Base-by-base conservation (phyloP, 306 rosid genomes). In the Cucurbita ficifolia region DNA sequence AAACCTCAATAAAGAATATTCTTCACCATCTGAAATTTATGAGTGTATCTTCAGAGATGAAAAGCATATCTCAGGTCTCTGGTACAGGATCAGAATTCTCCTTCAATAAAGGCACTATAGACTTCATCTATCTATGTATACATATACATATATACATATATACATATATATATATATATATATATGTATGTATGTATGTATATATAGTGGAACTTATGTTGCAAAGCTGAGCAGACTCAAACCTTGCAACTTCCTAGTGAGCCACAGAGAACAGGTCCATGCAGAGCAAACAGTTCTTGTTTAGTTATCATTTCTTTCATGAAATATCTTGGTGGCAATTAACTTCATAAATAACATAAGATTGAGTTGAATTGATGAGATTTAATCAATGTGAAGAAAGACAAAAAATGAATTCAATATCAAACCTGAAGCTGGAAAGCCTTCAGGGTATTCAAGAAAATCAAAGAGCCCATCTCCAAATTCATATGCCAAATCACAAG, bases 401-500 rank as follows among this genome's bases (percentile, higher is more conserved):
- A 52, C 33, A 17, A 4, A 40, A 52, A 58, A 58, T 18, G 46
- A 46, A 48, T 17, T 54, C 36, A 57, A 6, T 17, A 13, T 35
- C 75, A 6, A 72, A 90, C 96, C 88, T 75, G 96, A 83, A 73
- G 16, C 81, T 19, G 96, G 98, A 81, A 92, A 92, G 77, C 92
- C 91, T 75, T 78, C 78, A 4, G 96, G 98, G 69, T 84, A 84
- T 57, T 87, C 91, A 63, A 78, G 82, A 63, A 88, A 79, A 74
- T 86, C 87, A 64, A 84, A 76, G 18, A 82, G 79, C 36, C 98
- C 98, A 80, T 90, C 90, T 45, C 96, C 92, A 35, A 92, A 87
- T 68, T 90, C 98, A 76, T 85, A 92, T 21, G 96, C 92, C 63
- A 83, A 78, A 79, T 87, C 98, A 85, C 98, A 90, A 55, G 96